Conservation (phyloP, 2,329 filamentous ascomycete genomes). For the Monilinia fructicola region DNA sequence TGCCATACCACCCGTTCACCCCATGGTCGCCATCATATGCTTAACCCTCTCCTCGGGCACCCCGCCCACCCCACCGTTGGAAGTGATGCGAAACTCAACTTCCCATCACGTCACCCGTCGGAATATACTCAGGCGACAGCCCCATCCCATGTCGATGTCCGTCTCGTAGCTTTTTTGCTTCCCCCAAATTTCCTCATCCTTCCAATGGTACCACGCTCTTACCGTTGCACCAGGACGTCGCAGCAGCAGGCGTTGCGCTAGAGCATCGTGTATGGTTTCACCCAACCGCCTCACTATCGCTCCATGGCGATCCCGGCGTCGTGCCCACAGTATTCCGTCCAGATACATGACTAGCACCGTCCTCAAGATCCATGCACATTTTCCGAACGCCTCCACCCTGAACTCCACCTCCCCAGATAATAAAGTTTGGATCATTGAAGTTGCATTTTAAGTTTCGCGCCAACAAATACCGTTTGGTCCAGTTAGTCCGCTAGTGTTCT, state of each 20-base stretch:
- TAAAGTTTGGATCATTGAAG: background rate
- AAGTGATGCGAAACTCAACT: background rate
- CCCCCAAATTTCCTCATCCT: background rate
- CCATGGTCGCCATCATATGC: background rate
- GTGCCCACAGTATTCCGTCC: background rate
- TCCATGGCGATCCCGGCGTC: conserved; percentile 9
- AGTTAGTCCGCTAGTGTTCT: no score
- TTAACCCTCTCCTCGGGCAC: background rate
- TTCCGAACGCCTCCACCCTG: background rate
- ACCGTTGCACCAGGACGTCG: background rate
- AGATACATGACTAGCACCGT: background rate
- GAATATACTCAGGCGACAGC: background rate
- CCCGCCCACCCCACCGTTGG: background rate
- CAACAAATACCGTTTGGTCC: no score
- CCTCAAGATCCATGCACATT: background rate
- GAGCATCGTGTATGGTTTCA: background rate
- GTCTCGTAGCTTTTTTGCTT: background rate
- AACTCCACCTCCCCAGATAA: background rate
- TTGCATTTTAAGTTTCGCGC: no score
- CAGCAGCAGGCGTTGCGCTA: background rate
- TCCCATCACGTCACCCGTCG: background rate
- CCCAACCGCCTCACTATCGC: conserved; percentile 8
- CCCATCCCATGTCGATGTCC: background rate
- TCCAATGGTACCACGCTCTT: background rate
- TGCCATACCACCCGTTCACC: background rate